Base-by-base conservation (phyloP, 2,329 filamentous ascomycete species). In the Aschersonia sp. region DNA sequence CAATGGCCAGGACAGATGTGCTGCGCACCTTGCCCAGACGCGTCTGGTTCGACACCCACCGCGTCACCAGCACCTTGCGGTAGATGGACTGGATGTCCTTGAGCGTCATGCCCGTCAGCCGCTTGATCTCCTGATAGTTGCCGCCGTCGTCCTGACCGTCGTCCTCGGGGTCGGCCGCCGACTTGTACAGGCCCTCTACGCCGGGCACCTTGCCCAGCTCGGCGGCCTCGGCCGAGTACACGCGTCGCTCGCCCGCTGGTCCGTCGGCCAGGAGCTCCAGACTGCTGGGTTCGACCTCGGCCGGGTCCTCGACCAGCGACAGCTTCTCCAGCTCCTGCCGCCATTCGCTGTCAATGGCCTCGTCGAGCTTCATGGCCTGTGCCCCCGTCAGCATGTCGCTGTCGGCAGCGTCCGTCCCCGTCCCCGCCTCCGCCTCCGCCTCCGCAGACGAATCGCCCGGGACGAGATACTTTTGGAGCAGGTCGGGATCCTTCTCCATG, bases 11-110 rank as follows among this genome's bases (percentile, higher is more conserved):
- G 56, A 79, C 73, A 58, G 90, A 94, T 41, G 74, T 58, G 63
- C 83, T 86, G 55, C 76, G 74, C 50, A 98, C 83, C 74, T 97
- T 98, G 62, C 92, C 92, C 66, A 98, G 79, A 70, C 90, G 85
- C 29, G 92, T 97, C 74, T 97, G 90, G 68, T 98, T 97, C 54
- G 78, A 72, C 50, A 98, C 92, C 41, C 67, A 66, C 59, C 90
- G 85, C 5, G 61, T 60, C 44, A 94, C 84, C 44, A 98, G 68
- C 44, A 75, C 72, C 73, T 94, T 95, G 53, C 77, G 68, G 49
- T 76, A 71, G 50, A 94, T 61, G 5, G 59, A 54, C 44, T 72
- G 53, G 54, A 82, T 73, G 30, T 80, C 65, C 45, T 59, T 55
- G 48, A 80, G 65, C 14, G 55, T 67, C 62, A 81, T 61, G 54